Evolutionary conservation across 2,329 filamentous ascomycete genomes (phyloP).

Genomic region (Incumbomyces lentus): DNA sequence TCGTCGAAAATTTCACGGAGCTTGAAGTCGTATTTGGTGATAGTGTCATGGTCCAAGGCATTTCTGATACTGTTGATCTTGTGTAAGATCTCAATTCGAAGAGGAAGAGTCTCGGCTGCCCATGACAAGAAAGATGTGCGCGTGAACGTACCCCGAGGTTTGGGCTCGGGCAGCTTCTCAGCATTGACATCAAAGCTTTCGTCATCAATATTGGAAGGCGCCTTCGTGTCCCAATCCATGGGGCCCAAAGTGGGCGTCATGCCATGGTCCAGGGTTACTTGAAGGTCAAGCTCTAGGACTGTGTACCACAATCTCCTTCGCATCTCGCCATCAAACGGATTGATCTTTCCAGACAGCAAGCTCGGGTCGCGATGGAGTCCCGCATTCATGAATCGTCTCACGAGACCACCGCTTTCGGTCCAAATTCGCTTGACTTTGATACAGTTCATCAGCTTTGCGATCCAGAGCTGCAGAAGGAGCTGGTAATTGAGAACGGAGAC

Average conservation of each 20-base stretch:
- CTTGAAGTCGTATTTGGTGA: constrained; percentile 22
- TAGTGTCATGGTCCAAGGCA: constrained; percentile 20
- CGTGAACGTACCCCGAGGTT: constrained; percentile 20
- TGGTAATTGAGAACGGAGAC: constrained; percentile 40
- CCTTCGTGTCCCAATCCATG: constrained; percentile 38
- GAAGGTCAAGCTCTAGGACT: constrained; percentile 47
- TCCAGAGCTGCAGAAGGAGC: constrained; percentile 36
- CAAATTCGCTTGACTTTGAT: constrained; percentile 42
- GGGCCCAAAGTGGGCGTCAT: constrained; percentile 39
- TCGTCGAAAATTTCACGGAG: constrained; percentile 20
- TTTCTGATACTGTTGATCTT: constrained; percentile 23
- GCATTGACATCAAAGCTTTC: constrained; percentile 18
- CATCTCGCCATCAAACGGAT: constrained; percentile 41
- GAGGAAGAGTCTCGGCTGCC: constrained; percentile 19
- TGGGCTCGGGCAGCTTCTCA: constrained; percentile 14
- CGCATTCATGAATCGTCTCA: constrained; percentile 39
- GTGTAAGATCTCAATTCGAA: constrained; percentile 23
- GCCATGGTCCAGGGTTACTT: constrained; percentile 45
- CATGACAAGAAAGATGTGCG: constrained; percentile 22
- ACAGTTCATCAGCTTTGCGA: constrained; percentile 39
- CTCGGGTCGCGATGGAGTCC: constrained; percentile 42
- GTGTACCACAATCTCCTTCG: constrained; percentile 48
- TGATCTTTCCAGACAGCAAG: constrained; percentile 27
- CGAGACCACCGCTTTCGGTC: constrained; percentile 37
- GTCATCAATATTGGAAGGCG: constrained; percentile 30